Evolutionary conservation across 495 filamentous ascomycete genomes (phyloP), one percentile per base, ranked within the genome.

Genomic region (Penicillium ochrochloron): DNA sequence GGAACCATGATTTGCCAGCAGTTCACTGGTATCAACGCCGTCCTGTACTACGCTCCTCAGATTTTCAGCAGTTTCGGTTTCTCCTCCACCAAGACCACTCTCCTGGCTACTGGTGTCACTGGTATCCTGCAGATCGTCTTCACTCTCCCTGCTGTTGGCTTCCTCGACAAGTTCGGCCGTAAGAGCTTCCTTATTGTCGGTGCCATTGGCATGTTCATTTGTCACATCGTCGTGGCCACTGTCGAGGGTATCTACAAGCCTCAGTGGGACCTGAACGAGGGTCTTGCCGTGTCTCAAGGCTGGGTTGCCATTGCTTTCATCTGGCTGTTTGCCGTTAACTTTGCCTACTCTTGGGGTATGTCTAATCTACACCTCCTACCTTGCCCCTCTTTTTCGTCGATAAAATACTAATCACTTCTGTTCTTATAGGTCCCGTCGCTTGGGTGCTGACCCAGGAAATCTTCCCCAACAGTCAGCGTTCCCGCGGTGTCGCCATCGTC

Each of bases 71-170:
- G 59, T 11, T 72, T 78, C 51, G 71, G 72, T 37, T 70, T 75
- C 59, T 68, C 57, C 10, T 74, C 61, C 53, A 77, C 59, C 9
- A 83, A 88, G 70, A 74, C 84, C 66, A 86, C 84, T 65, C 80
- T 91, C 52, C 82, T 90, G 33, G 86, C 85, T 5, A 90, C 87
- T 5, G 87, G 88, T 44, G 81, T 91, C 42, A 88, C 89, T 64
- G 91, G 90, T 70, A 89, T 89, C 19, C 70, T 91, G 23, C 89
- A 91, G 73, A 90, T 92, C 72, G 76, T 89, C 74, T 89, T 88
- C 73, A 91, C 88, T 0, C 71, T 84, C 5, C 75, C 88, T 42
- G 84, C 86, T 62, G 89, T 88, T 71, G 82, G 89, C 66, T 90
- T 85, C 75, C 86, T 92, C 64, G 90, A 93, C 70, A 85, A 83